A percentile compares a stretch with the other conserved stretches of the same genome.
These are phyloP conservation scores for Talaromyces sp. DNA, from an alignment of 2,329 filamentous ascomycete genomes.

Conservation along the genomic window DNA sequence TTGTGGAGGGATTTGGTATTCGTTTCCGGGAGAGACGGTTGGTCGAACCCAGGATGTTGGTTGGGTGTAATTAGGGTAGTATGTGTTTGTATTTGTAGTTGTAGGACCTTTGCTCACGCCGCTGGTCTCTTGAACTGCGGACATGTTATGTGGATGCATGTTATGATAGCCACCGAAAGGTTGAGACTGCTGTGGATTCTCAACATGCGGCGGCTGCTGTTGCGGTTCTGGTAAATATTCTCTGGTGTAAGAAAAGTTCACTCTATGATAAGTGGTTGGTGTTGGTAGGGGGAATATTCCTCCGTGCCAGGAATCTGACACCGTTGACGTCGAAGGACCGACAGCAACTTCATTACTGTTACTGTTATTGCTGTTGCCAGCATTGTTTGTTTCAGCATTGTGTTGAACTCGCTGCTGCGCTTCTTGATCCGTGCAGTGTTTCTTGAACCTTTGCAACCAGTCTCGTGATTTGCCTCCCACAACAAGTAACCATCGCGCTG, in stretches of 20 bases:
- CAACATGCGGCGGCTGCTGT: background rate
- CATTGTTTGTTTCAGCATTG: background rate
- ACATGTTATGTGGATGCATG: too few relatives aligned
- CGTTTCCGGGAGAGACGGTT: background rate
- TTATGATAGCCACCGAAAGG: background rate
- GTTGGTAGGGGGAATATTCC: constrained; percentile 13
- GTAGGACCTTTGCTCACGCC: background rate
- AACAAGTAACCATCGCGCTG: constrained; percentile 32
- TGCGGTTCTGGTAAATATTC: constrained; percentile 6
- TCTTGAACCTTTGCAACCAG: constrained; percentile 32
- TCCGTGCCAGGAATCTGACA: constrained; percentile 14
- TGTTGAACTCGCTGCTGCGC: background rate
- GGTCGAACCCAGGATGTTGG: background rate
- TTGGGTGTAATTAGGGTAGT: constrained; percentile 9
- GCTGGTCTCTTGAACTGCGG: constrained; percentile 1
- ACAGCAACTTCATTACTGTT: background rate
- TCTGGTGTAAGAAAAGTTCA: background rate
- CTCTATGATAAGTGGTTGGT: background rate
- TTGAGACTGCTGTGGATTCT: background rate
- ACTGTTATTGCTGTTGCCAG: background rate
- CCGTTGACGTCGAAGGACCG: constrained; percentile 6
- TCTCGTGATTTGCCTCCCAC: constrained; percentile 31
- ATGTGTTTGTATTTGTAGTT: background rate
- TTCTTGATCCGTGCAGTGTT: constrained; percentile 22
- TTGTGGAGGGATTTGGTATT: constrained; percentile 6